Evolutionary conservation across 164 flowering plant species (phyloP).

Genomic region (Vitis vinifera): ASM3070453v1 NC_081808.1:5226501-5227000

Average conservation of each 20-base stretch:
- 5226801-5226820: background rate
- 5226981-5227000: slow-evolving; percentile 89
- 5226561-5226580: too few species aligned
- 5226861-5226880: slow-evolving; percentile 52
- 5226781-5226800: background rate
- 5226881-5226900: slow-evolving; percentile 63
- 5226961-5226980: slow-evolving; percentile 87
- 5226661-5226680: slow-evolving; percentile 77
- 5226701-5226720: too few species aligned
- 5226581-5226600: too few species aligned
- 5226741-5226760: background rate
- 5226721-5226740: too few species aligned
- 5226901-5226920: slow-evolving; percentile 52
- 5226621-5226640: slow-evolving; percentile 98
- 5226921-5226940: slow-evolving; percentile 47
- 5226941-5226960: slow-evolving; percentile 45
- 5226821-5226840: slow-evolving; percentile 62
- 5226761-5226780: background rate
- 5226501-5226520: too few species aligned
- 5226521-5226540: background rate
- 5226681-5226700: background rate
- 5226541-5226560: background rate
- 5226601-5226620: slow-evolving; percentile 97
- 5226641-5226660: slow-evolving; percentile 89
- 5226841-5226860: slow-evolving; percentile 64